phyloP scores from a whole-genome alignment of 1,284 basidiomycete species.

The Ceratorhiza oryzae-sativae region DNA sequence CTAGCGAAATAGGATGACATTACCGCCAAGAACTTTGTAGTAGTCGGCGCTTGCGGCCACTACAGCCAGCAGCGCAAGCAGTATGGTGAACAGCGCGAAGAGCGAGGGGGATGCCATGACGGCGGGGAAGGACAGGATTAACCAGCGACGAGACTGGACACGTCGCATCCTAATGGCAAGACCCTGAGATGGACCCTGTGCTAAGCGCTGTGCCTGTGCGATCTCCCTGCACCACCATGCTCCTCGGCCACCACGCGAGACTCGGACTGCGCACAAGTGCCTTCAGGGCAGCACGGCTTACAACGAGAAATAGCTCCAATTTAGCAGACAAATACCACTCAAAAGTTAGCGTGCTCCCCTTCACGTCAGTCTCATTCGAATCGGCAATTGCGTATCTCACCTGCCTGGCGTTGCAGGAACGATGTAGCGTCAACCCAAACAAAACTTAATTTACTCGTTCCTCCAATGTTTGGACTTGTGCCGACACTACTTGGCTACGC shows the following conservation, averaged over 20 bases:
- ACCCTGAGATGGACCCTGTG: constrained; percentile 31
- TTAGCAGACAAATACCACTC: constrained; percentile 14
- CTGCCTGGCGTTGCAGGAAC: constrained; percentile 1
- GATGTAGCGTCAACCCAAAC: constrained; percentile 2
- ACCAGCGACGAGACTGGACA: constrained; percentile 32
- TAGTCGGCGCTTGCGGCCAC: constrained; percentile 64
- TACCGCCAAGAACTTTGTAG: constrained; percentile 78
- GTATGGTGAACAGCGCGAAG: constrained; percentile 14
- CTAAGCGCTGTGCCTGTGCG: neutral
- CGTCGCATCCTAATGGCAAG: constrained; percentile 27
- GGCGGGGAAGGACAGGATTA: constrained; percentile 3
- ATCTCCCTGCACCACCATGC: neutral
- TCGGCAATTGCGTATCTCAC: neutral
- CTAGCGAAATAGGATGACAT: constrained; percentile 40
- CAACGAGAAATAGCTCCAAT: neutral
- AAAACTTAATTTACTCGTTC: constrained; percentile 25
- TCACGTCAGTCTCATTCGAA: constrained; percentile 19
- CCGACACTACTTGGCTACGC: constrained; percentile 13
- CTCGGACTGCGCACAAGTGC: neutral
- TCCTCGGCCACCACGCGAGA: neutral
- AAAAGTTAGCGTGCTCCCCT: constrained; percentile 35
- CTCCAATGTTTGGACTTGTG: constrained; percentile 19
- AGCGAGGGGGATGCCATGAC: constrained; percentile 33
- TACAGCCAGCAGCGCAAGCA: constrained; percentile 28
- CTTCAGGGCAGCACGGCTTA: neutral